Evolutionary conservation across 768 basidiomycete genomes (phyloP).

Genomic region (Tremella yokohamensis): DNA sequence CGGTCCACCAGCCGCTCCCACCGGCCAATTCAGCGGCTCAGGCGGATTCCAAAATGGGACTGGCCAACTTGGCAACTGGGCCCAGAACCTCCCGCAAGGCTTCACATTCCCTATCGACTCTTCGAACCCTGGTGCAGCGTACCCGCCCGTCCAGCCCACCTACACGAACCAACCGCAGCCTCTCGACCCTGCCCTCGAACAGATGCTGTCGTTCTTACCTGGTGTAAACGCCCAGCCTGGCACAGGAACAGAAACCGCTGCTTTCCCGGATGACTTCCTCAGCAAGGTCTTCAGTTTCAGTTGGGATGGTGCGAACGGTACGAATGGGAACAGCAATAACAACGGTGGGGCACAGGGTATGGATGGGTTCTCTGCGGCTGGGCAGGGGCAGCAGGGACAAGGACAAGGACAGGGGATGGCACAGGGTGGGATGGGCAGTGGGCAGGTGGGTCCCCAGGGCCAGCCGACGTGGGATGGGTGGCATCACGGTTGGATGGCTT

Average conservation of each 20-base stretch:
- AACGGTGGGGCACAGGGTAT: too few species aligned
- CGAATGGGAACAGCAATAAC: neutral
- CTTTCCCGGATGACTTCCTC: conserved; percentile 45
- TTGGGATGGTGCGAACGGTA: conserved; percentile 25
- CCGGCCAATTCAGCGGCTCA: conserved; percentile 4
- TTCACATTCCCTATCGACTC: conserved; percentile 17
- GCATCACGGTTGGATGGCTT: too few species aligned
- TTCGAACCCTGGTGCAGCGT: conserved; percentile 1
- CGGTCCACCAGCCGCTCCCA: neutral
- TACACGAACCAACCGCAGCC: conserved; percentile 7
- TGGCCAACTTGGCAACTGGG: neutral
- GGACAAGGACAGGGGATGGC: too few species aligned
- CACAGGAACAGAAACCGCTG: conserved; percentile 5
- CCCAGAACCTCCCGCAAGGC: neutral
- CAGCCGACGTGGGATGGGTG: too few species aligned
- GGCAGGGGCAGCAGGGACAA: too few species aligned
- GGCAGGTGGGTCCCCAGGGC: too few species aligned
- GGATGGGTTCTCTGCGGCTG: too few species aligned
- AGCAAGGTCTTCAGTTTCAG: conserved; percentile 39
- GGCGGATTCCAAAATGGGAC: too few species aligned
- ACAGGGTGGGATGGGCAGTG: too few species aligned
- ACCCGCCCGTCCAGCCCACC: conserved; percentile 4
- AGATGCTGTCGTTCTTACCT: conserved; percentile 28
- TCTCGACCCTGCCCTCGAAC: conserved; percentile 42
- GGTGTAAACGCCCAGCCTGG: conserved; percentile 35